Evolutionary conservation across 2,329 filamentous ascomycete species (phyloP).

Genomic region (Hymenotorrendiella dingleyae): DNA sequence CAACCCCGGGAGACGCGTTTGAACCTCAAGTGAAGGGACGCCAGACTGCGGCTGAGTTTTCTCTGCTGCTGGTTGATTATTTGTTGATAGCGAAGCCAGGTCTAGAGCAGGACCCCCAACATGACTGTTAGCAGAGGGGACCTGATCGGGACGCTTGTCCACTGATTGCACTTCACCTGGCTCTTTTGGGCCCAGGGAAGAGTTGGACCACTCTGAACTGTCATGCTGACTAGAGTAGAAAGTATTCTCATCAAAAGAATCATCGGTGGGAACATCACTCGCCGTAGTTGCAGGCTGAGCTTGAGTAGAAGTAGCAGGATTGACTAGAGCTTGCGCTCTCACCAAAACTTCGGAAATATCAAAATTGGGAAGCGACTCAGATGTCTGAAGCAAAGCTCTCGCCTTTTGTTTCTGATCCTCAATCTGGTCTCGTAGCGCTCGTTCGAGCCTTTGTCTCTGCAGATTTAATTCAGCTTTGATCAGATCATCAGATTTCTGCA

Average conservation of each 20-base stretch:
- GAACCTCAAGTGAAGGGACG: constrained; percentile 9
- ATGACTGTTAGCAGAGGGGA: constrained; percentile 18
- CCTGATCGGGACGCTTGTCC: constrained; percentile 17
- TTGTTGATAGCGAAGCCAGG: constrained; percentile 26
- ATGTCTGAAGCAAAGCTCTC: constrained; percentile 37
- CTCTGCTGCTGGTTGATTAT: constrained; percentile 24
- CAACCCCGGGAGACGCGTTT: not conserved
- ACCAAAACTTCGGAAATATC: constrained; percentile 68
- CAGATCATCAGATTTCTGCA: constrained; percentile 80
- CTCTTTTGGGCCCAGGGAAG: constrained; percentile 26
- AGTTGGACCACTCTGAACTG: constrained; percentile 54
- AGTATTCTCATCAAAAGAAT: constrained; percentile 87
- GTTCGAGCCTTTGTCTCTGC: constrained; percentile 77
- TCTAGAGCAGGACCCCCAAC: constrained; percentile 20
- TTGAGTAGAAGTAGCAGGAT: constrained; percentile 53
- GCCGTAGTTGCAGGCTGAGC: constrained; percentile 45
- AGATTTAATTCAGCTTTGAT: constrained; percentile 76
- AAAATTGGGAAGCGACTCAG: constrained; percentile 55
- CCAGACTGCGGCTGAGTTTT: constrained; percentile 14
- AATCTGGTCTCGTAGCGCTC: constrained; percentile 67
- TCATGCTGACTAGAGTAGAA: constrained; percentile 95
- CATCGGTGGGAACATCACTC: constrained; percentile 52
- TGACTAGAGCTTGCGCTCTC: constrained; percentile 64
- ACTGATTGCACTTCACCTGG: constrained; percentile 19
- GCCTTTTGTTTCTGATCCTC: constrained; percentile 51